Evolutionary conservation across 1,284 basidiomycete genomes (phyloP).

Genomic region (Malassezia globosa): DNA sequence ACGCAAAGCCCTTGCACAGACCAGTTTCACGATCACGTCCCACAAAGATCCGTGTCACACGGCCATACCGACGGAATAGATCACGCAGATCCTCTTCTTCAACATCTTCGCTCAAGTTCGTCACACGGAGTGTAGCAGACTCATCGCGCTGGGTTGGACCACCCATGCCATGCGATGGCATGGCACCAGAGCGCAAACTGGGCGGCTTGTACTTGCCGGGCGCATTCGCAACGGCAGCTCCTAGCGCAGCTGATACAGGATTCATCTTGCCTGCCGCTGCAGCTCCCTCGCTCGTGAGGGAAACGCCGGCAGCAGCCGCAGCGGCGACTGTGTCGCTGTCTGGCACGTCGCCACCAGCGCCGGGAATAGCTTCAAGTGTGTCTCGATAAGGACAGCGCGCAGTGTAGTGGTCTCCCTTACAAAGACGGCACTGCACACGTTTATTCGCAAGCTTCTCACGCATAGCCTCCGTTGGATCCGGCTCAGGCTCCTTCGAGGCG

Average conservation of each 20-base stretch:
- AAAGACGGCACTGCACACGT: slow-evolving; percentile 83
- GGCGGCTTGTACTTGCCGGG: slow-evolving; percentile 83
- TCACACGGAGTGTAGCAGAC: slow-evolving; percentile 88
- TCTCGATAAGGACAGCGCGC: slow-evolving; percentile 98
- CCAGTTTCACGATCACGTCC: slow-evolving; percentile 91
- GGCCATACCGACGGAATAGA: slow-evolving; percentile 57
- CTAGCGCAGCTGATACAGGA: slow-evolving; percentile 38
- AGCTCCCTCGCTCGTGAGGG: neutral
- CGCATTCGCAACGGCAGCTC: slow-evolving; percentile 30
- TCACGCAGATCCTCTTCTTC: slow-evolving; percentile 88
- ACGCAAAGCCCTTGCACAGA: slow-evolving; percentile 87
- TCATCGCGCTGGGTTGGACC: slow-evolving; percentile 58
- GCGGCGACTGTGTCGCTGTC: slow-evolving; percentile 16
- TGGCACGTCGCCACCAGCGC: slow-evolving; percentile 48
- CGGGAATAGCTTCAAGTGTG: slow-evolving; percentile 60
- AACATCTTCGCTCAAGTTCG: slow-evolving; percentile 90
- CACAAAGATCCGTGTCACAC: slow-evolving; percentile 81
- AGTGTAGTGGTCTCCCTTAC: slow-evolving; percentile 95
- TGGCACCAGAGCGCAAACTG: slow-evolving; percentile 63
- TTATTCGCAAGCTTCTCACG: slow-evolving; percentile 62
- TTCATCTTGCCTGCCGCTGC: slow-evolving; percentile 50
- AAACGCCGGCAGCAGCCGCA: slow-evolving; percentile 8
- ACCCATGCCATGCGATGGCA: slow-evolving; percentile 64
- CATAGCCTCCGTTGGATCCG: slow-evolving; percentile 59
- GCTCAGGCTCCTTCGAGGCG: slow-evolving; percentile 53